Percentiles rank a stretch among this genome's conserved stretches.
These are phyloP conservation scores for Zasmidium citrigriseum DNA, from an alignment of 2,329 filamentous ascomycete species.

Conservation along the genomic window DNA sequence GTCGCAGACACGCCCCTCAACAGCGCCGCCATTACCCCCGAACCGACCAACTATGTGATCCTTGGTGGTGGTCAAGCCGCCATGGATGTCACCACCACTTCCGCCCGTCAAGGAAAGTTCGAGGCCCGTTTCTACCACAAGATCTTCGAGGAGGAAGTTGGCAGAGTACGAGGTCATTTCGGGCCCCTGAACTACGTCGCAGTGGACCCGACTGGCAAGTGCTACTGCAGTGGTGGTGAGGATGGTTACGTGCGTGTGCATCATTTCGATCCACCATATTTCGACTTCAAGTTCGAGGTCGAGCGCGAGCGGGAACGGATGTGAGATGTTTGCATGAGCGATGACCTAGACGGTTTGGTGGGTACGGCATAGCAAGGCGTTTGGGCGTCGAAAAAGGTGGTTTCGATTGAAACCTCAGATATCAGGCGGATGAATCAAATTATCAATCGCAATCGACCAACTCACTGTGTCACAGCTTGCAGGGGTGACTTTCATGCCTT, in stretches of 20 bases:
- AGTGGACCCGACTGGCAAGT: conserved; percentile 84
- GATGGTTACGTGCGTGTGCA: conserved; percentile 98
- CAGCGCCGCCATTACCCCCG: conserved; percentile 87
- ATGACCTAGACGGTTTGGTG: conserved; percentile 15
- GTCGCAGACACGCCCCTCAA: conserved; percentile 91
- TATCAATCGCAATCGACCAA: no score
- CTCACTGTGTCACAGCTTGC: no score
- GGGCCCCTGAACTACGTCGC: conserved; percentile 96
- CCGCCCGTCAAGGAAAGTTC: conserved; percentile 95
- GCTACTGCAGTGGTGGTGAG: conserved; percentile 94
- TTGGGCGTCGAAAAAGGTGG: conserved; percentile 9
- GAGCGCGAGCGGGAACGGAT: conserved; percentile 69
- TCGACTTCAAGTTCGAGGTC: conserved; percentile 98
- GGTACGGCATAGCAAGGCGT: conserved; percentile 47
- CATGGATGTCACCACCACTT: conserved; percentile 97
- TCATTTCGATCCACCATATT: conserved; percentile 98
- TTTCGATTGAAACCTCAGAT: not conserved
- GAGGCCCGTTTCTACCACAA: conserved; percentile 99
- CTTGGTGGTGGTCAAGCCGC: conserved; percentile 97
- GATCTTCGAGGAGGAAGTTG: conserved; percentile 98
- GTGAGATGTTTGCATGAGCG: conserved; percentile 15
- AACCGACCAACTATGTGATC: conserved; percentile 98
- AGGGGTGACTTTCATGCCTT: no score
- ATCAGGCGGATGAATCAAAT: not conserved
- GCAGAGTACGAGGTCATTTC: conserved; percentile 95